Conservation (phyloP, 164 flowering plant species). For the Macadamia tetraphylla region DNA sequence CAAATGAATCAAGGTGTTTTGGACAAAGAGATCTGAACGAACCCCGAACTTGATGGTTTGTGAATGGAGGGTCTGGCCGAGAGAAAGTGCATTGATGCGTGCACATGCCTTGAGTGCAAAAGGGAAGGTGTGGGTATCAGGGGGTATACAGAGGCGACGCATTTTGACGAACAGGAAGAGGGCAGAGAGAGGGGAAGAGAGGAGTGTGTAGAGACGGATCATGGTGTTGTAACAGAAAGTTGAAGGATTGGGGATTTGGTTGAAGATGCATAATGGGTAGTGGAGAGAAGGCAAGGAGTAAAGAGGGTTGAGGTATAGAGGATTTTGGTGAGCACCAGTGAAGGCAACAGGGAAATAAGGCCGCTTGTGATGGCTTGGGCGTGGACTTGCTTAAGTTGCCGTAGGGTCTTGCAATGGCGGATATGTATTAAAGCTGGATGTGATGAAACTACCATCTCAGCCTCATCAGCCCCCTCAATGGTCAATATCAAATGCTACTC, state of each 20-base stretch:
- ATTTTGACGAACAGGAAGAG: constrained; percentile 41
- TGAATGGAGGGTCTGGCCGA: constrained; percentile 39
- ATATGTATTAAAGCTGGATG: constrained; percentile 14
- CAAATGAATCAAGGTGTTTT: constrained; percentile 40
- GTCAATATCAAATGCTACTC: too few species aligned
- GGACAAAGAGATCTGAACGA: constrained; percentile 32
- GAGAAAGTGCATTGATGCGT: constrained; percentile 10
- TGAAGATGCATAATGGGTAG: constrained; percentile 45
- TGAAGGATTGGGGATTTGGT: constrained; percentile 41
- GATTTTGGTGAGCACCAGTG: constrained; percentile 32
- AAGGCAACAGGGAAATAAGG: constrained; percentile 20
- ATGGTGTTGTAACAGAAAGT: constrained; percentile 57
- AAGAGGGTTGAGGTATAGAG: constrained; percentile 39
- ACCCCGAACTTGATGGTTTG: constrained; percentile 50
- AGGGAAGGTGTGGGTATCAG: constrained; percentile 65
- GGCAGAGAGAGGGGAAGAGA: constrained; percentile 37
- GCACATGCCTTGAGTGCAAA: constrained; percentile 51
- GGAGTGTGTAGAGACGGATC: constrained; percentile 46
- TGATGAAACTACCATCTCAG: constrained; percentile 7
- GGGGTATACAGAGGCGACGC: constrained; percentile 42
- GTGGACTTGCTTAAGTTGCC: constrained; percentile 54
- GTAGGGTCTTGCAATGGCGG: constrained; percentile 36
- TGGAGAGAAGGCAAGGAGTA: constrained; percentile 4
- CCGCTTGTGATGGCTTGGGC: constrained; percentile 48
- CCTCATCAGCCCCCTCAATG: too few species aligned